Conservation (phyloP, 257 asterid species). For the Lycium barbarum region DNA sequence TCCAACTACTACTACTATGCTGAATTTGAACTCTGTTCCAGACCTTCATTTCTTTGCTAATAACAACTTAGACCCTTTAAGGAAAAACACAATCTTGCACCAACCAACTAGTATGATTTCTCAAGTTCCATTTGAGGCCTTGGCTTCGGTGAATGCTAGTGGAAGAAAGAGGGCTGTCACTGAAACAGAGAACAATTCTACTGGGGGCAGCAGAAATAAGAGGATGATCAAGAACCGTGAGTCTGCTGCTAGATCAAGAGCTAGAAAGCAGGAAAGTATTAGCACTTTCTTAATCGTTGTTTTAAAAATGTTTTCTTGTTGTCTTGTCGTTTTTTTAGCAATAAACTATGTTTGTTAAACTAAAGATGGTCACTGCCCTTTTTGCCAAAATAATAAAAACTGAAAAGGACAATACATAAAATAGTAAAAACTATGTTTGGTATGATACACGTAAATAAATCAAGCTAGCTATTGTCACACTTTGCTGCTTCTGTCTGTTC, state of each 20-base stretch:
- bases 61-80: not conserved
- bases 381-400: not conserved
- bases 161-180: slow-evolving; percentile 47
- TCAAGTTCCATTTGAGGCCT: slow-evolving; percentile 11
- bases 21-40: slow-evolving; percentile 53
- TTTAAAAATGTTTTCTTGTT: not conserved
- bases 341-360: not conserved
- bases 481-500: not conserved
- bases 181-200: slow-evolving; percentile 32
- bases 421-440: not conserved
- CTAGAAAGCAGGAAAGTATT: slow-evolving; percentile 73
- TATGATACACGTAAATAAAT: not conserved
- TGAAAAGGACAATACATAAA: not conserved
- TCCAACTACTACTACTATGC: slow-evolving; percentile 38
- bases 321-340: not conserved
- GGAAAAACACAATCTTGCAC: slow-evolving; percentile 30
- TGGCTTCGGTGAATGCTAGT: not conserved
- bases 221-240: slow-evolving; percentile 92
- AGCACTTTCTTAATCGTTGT: slow-evolving; percentile 16
- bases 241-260: slow-evolving; percentile 82
- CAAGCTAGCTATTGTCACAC: not conserved
- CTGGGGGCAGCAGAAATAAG: slow-evolving; percentile 61
- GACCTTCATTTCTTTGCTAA: slow-evolving; percentile 42
- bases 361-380: not conserved
- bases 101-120: slow-evolving; percentile 24